A percentile compares a stretch with the other conserved stretches of the same genome.
These are phyloP conservation scores for Ophiocordyceps robertsii DNA, from an alignment of 2,329 filamentous ascomycete genomes.

Conservation along the genomic window DNA sequence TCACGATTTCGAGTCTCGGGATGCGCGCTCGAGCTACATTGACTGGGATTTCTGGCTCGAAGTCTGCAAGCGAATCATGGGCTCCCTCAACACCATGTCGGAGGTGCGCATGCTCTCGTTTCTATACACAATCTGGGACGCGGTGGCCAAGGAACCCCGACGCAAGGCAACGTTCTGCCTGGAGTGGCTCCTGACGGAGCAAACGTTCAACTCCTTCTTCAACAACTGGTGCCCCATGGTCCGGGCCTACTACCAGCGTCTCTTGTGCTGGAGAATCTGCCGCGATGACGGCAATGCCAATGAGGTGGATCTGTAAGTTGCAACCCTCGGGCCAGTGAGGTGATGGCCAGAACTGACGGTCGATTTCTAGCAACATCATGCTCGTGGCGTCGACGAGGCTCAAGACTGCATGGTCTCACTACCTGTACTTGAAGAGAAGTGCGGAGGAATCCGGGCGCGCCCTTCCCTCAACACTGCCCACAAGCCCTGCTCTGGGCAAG, in stretches of 20 bases:
- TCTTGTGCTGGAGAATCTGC: conserved; percentile 81
- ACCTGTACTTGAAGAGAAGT: conserved; percentile 57
- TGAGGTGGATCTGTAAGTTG: conserved; percentile 52
- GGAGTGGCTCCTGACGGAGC: conserved; percentile 61
- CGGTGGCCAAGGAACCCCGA: conserved; percentile 48
- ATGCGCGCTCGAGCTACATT: conserved; percentile 32
- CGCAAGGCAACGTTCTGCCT: conserved; percentile 60
- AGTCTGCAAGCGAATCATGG: conserved; percentile 65
- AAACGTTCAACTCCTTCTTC: conserved; percentile 69
- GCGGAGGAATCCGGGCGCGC: conserved; percentile 42
- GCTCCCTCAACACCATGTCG: conserved; percentile 78
- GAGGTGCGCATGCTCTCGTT: conserved; percentile 77
- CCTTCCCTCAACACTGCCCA: conserved; percentile 65
- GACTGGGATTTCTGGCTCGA: conserved; percentile 80
- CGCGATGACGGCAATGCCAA: conserved; percentile 56
- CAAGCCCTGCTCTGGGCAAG: conserved; percentile 71
- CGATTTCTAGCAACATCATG: conserved; percentile 49
- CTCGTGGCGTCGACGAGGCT: conserved; percentile 53
- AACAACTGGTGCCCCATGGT: conserved; percentile 97
- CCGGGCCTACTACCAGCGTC: conserved; percentile 78
- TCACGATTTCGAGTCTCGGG: conserved; percentile 30
- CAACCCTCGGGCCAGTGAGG: not conserved
- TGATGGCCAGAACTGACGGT: conserved; percentile 10
- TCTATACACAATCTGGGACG: conserved; percentile 68
- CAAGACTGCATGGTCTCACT: conserved; percentile 64